A percentile compares a stretch with the other conserved stretches of the same genome.
These are phyloP conservation scores for Pontederia crassipes DNA, from an alignment of 176 grass and related monocot genomes.

Conservation along the genomic window DNA sequence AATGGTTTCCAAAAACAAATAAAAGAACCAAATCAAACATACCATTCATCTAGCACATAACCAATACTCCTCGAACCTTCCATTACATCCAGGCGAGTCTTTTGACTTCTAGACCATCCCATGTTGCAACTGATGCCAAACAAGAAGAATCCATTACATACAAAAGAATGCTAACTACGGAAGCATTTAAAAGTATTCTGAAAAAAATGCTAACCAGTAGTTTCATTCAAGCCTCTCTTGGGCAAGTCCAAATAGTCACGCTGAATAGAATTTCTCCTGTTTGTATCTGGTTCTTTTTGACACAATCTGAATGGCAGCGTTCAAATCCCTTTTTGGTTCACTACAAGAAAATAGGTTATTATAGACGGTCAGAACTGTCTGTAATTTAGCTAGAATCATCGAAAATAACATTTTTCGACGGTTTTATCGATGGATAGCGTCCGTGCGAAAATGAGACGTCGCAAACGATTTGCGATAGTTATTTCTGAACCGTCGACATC, in stretches of 20 bases:
- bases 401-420: too few relatives aligned
- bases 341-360: too few relatives aligned
- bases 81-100: neutral
- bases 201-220: slow-evolving; percentile 31
- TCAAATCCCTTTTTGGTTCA: slow-evolving; percentile 3
- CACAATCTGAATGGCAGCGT: slow-evolving; percentile 2
- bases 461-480: too few relatives aligned
- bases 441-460: too few relatives aligned
- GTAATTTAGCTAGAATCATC: too few relatives aligned
- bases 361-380: too few relatives aligned
- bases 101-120: slow-evolving; percentile 31
- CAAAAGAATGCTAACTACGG: neutral
- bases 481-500: too few relatives aligned
- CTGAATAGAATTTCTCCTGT: slow-evolving; percentile 18
- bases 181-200: neutral
- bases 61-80: too few relatives aligned
- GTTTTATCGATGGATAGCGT: too few relatives aligned
- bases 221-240: slow-evolving; percentile 52
- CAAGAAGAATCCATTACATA: neutral
- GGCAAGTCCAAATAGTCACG: slow-evolving; percentile 35
- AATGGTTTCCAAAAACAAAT: too few relatives aligned
- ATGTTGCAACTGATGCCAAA: slow-evolving; percentile 37
- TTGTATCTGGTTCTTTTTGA: slow-evolving; percentile 12
- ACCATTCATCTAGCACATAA: too few relatives aligned
- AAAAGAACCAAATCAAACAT: too few relatives aligned